A percentile compares a stretch with the other conserved stretches of the same genome.
These are phyloP conservation scores for Hypoxylon sp. DNA, from an alignment of 2,329 filamentous ascomycete genomes.

Conservation along the genomic window DNA sequence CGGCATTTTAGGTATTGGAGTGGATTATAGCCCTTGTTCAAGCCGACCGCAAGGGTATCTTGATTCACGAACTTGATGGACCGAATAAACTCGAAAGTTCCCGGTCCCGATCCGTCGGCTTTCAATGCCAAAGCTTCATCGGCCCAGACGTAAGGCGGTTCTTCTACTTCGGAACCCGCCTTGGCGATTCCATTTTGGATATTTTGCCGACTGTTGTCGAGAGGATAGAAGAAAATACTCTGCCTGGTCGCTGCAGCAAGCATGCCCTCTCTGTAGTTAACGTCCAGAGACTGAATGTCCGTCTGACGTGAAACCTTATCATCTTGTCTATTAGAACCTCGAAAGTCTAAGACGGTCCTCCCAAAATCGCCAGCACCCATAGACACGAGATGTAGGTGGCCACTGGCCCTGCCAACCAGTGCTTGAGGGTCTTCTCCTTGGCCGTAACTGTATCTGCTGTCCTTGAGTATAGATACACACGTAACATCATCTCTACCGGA, in stretches of 20 bases:
- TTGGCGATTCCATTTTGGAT: slow-evolving; percentile 16
- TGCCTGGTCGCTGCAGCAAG: slow-evolving; percentile 57
- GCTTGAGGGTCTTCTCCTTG: slow-evolving; percentile 53
- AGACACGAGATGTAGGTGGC: slow-evolving; percentile 63
- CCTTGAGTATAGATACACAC: slow-evolving; percentile 61
- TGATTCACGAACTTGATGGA: slow-evolving; percentile 63
- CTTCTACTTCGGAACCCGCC: slow-evolving; percentile 29
- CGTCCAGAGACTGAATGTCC: slow-evolving; percentile 57
- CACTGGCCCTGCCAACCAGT: slow-evolving; percentile 66
- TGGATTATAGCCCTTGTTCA: slow-evolving; percentile 60
- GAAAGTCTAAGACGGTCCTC: slow-evolving; percentile 49
- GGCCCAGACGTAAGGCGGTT: slow-evolving; percentile 39
- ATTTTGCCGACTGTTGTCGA: slow-evolving; percentile 41
- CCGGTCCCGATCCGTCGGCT: slow-evolving; percentile 24
- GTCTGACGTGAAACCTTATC: slow-evolving; percentile 41
- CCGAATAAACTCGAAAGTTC: slow-evolving; percentile 52
- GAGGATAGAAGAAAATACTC: slow-evolving; percentile 55
- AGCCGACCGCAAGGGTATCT: slow-evolving; percentile 62
- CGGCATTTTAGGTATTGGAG: slow-evolving; percentile 64
- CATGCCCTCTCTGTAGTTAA: slow-evolving; percentile 47
- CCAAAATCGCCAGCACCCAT: slow-evolving; percentile 55
- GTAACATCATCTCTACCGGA: slow-evolving; percentile 66
- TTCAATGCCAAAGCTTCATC: slow-evolving; percentile 46
- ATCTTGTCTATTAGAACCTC: slow-evolving; percentile 18
- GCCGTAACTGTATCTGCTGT: slow-evolving; percentile 34